Percentiles rank a stretch among this genome's conserved stretches.
Evolutionary conservation across 1,284 basidiomycete species (phyloP).

Genomic region (Porogramme epimiltina): DNA sequence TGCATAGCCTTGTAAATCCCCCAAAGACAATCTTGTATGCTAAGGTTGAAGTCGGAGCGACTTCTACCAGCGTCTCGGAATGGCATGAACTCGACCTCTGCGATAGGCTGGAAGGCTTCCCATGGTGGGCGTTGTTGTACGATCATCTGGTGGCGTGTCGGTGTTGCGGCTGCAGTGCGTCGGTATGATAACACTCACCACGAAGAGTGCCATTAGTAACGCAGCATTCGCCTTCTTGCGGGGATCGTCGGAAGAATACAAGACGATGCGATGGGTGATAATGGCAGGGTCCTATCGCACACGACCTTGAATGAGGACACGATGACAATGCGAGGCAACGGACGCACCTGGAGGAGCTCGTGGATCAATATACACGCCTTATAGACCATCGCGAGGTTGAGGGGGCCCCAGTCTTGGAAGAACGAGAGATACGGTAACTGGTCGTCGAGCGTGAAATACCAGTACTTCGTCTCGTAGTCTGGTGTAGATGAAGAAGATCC

Average conservation of each 20-base stretch:
- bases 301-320: slow-evolving; percentile 8
- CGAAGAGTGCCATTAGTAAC: slow-evolving; percentile 88
- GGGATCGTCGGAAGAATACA: slow-evolving; percentile 89
- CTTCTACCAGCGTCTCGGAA: slow-evolving; percentile 97
- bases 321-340: slow-evolving; percentile 18
- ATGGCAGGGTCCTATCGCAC: slow-evolving; percentile 66
- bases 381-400: slow-evolving; percentile 92
- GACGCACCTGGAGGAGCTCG: slow-evolving; percentile 78
- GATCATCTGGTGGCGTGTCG: slow-evolving; percentile 71
- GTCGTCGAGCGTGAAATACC: slow-evolving; percentile 90
- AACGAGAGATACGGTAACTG: slow-evolving; percentile 93
- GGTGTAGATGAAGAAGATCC: slow-evolving; percentile 61
- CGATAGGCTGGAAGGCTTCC: slow-evolving; percentile 93
- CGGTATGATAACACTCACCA: no score
- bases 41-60: slow-evolving; percentile 90
- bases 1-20: slow-evolving; percentile 95
- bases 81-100: slow-evolving; percentile 89
- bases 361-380: slow-evolving; percentile 93
- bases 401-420: slow-evolving; percentile 93
- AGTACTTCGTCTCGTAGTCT: slow-evolving; percentile 72
- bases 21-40: slow-evolving; percentile 93
- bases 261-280: slow-evolving; percentile 71
- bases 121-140: slow-evolving; percentile 91
- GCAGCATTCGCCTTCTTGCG: slow-evolving; percentile 93
- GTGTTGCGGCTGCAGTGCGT: neutral